Percentiles rank a stretch among this genome's conserved stretches.
Evolutionary conservation across 2,329 filamentous ascomycete species (phyloP).

Genomic region (Fusarium sp.): DNA sequence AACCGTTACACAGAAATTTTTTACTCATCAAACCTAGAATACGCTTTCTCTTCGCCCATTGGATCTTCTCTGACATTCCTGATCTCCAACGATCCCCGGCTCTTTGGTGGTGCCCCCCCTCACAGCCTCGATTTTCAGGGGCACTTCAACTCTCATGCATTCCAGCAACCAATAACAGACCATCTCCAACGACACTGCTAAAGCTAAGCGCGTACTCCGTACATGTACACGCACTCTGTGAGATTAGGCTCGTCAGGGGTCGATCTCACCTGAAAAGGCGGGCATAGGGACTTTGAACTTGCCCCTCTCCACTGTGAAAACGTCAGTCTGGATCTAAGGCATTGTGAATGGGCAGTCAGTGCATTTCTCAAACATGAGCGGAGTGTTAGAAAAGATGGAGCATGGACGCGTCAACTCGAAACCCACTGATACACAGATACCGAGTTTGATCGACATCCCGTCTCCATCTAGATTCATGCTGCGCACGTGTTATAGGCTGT

Average conservation of each 20-base stretch:
- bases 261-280: conserved; percentile 23
- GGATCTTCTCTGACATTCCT: conserved; percentile 30
- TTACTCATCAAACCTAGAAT: conserved; percentile 14
- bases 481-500: conserved; percentile 15
- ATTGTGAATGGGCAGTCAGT: conserved; percentile 28
- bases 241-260: conserved; percentile 30
- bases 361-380: conserved; percentile 38
- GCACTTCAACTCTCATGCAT: conserved; percentile 6
- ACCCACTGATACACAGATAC: conserved; percentile 26
- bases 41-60: conserved; percentile 13
- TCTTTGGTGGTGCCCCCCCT: background rate
- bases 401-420: conserved; percentile 43
- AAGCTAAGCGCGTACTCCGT: conserved; percentile 3
- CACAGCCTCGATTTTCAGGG: conserved; percentile 43
- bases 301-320: conserved; percentile 7
- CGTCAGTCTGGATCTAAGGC: background rate
- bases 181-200: background rate
- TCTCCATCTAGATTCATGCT: conserved; percentile 22
- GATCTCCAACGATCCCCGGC: conserved; percentile 29
- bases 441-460: conserved; percentile 34
- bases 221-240: background rate
- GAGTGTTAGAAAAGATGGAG: conserved; percentile 20
- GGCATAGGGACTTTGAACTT: background rate
- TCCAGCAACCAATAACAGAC: conserved; percentile 26
- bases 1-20: conserved; percentile 11